phyloP scores from a whole-genome alignment of 805 yeast genomes.

The Candida anglica region DNA sequence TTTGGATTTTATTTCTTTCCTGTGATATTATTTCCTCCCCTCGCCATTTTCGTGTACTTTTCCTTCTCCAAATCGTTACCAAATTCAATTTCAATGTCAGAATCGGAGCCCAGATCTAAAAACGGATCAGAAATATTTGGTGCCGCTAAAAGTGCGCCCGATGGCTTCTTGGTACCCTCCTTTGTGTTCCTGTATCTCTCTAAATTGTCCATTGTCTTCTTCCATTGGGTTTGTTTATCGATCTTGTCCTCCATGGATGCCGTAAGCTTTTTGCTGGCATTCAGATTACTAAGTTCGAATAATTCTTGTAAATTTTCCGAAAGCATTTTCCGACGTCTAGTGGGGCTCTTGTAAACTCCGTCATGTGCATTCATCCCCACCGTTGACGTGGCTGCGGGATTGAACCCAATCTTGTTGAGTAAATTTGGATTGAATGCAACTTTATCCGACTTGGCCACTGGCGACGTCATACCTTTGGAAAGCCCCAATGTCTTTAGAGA shows the following conservation, averaged over 20 bases:
- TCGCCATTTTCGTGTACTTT: constrained; percentile 1
- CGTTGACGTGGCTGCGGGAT: constrained; percentile 37
- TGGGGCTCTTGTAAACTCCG: constrained; percentile 8
- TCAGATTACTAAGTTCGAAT: constrained; percentile 15
- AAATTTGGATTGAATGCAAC: constrained; percentile 37
- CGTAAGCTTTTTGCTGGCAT: constrained; percentile 12
- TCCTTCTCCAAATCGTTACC: constrained; percentile 13
- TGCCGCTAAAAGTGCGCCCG: no score
- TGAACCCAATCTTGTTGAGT: constrained; percentile 46
- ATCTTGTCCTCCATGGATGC: constrained; percentile 13
- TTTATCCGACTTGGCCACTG: constrained; percentile 5
- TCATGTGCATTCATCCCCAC: constrained; percentile 3
- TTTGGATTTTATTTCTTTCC: no score
- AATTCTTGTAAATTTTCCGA: constrained; percentile 15
- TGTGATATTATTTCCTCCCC: no score
- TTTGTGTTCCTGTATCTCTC: constrained; percentile 10
- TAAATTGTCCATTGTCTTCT: constrained; percentile 13
- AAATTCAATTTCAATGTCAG: constrained; percentile 31
- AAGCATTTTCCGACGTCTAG: constrained; percentile 6
- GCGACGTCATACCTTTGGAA: constrained; percentile 8
- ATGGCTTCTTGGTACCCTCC: no score
- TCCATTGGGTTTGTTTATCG: constrained; percentile 19
- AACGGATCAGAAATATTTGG: no score
- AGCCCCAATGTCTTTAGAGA: constrained; percentile 1
- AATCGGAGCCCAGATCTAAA: constrained; percentile 11